Conservation (phyloP, 2,329 filamentous ascomycete genomes). For the Monosporascus ibericus region DNA sequence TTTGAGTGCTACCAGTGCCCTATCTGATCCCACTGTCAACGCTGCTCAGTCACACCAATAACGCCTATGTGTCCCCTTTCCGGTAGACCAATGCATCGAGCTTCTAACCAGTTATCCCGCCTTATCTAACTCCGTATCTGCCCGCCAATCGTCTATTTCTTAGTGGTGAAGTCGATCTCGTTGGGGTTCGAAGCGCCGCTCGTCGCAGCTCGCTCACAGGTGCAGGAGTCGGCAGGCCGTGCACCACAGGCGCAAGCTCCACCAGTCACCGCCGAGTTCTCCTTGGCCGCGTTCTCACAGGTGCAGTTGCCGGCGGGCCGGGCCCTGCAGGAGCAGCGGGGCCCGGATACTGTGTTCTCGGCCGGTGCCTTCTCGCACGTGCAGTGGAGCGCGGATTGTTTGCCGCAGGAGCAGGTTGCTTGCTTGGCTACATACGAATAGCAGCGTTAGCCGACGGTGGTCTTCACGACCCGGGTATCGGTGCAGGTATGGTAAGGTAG, state of each 20-base stretch:
- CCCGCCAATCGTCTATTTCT: slow-evolving; percentile 33
- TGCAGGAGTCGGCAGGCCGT: slow-evolving; percentile 66
- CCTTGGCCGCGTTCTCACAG: slow-evolving; percentile 63
- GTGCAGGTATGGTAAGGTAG: not conserved
- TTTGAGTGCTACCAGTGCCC: no score
- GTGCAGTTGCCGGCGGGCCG: slow-evolving; percentile 76
- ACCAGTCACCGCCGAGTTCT: slow-evolving; percentile 60
- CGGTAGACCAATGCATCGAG: slow-evolving; percentile 3
- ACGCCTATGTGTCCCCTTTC: not conserved
- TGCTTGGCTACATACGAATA: slow-evolving; percentile 44
- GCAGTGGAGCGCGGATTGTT: slow-evolving; percentile 82
- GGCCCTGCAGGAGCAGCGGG: slow-evolving; percentile 78
- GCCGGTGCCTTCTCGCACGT: slow-evolving; percentile 68
- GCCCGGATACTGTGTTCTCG: slow-evolving; percentile 69
- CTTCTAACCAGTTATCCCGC: not conserved
- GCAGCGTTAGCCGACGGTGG: slow-evolving; percentile 1
- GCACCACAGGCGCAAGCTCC: slow-evolving; percentile 71
- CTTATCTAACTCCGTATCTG: not conserved
- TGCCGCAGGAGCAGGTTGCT: slow-evolving; percentile 81
- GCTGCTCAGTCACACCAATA: not conserved
- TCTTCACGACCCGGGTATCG: not conserved
- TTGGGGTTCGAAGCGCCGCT: slow-evolving; percentile 52
- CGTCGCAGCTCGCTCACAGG: slow-evolving; percentile 69
- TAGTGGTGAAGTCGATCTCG: slow-evolving; percentile 86
- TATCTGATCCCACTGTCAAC: no score